A percentile compares a stretch with the other conserved stretches of the same genome.
These are phyloP conservation scores for Knoxia roxburghii DNA, from an alignment of 257 asterid species.

Conservation along the genomic window DNA sequence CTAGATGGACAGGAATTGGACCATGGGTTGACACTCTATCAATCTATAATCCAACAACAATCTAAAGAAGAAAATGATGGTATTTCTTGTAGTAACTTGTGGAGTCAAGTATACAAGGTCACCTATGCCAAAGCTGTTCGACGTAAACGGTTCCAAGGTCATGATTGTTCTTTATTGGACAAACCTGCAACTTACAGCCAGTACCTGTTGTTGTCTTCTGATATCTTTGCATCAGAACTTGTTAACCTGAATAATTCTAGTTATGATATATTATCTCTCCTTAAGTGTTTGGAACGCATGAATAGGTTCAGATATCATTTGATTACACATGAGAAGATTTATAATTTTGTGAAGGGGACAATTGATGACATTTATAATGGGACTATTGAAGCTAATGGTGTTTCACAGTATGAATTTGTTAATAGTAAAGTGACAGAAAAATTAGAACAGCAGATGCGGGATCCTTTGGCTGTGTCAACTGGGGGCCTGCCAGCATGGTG, in stretches of 20 bases:
- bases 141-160: conserved; percentile 25
- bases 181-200: conserved; percentile 26
- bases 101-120: conserved; percentile 63
- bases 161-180: conserved; percentile 27
- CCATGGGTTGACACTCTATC: conserved; percentile 56
- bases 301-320: conserved; percentile 63
- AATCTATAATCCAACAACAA: conserved; percentile 53
- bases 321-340: conserved; percentile 46
- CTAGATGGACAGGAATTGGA: conserved; percentile 63
- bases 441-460: conserved; percentile 86
- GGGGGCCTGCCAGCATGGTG: conserved; percentile 97
- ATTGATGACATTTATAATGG: conserved; percentile 36
- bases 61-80: conserved; percentile 41
- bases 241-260: conserved; percentile 46
- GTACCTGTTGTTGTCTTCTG: conserved; percentile 34
- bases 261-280: conserved; percentile 60
- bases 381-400: conserved; percentile 31
- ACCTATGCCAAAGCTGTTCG: conserved; percentile 45
- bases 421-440: conserved; percentile 78
- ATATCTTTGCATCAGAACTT: conserved; percentile 35
- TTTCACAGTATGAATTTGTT: conserved; percentile 62
- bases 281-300: conserved; percentile 69
- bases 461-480: conserved; percentile 54
- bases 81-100: conserved; percentile 37
- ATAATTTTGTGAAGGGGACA: conserved; percentile 54